These are phyloP conservation scores for Adansonia madagascariensis DNA, from an alignment of 441 rosid species.

Conservation along the genomic window DNA sequence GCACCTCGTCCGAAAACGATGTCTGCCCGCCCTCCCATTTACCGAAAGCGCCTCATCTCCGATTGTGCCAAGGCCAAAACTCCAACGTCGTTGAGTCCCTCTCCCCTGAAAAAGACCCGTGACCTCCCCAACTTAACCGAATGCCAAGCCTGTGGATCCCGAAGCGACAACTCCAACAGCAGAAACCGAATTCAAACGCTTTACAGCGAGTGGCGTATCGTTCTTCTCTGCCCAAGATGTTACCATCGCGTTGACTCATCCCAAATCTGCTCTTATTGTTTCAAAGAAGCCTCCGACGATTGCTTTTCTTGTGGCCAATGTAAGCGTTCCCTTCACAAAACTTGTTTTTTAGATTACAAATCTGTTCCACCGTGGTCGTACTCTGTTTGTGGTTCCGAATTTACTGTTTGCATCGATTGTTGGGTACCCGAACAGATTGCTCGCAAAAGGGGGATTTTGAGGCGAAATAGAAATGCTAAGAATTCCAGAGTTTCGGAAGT, in stretches of 20 bases:
- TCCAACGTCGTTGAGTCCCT: neutral
- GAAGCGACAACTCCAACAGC: constrained; percentile 44
- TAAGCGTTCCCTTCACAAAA: constrained; percentile 45
- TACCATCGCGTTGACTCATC: constrained; percentile 44
- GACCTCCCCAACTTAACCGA: constrained; percentile 57
- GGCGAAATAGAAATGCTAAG: constrained; percentile 29
- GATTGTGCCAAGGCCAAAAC: neutral
- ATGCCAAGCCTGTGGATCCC: constrained; percentile 61
- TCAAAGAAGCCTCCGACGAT: constrained; percentile 34
- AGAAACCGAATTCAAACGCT: constrained; percentile 45
- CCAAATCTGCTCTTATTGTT: constrained; percentile 63
- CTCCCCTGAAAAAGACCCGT: constrained; percentile 46
- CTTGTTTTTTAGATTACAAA: constrained; percentile 42
- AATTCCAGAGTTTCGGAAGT: constrained; percentile 18
- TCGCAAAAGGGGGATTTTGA: constrained; percentile 21
- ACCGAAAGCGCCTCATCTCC: constrained; percentile 26
- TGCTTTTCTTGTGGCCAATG: constrained; percentile 48
- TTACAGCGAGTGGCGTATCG: constrained; percentile 68
- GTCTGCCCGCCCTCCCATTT: neutral
- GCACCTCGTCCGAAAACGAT: neutral
- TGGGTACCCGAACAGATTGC: constrained; percentile 58
- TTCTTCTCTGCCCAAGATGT: constrained; percentile 60
- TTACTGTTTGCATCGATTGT: constrained; percentile 59
- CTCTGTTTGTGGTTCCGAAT: constrained; percentile 39
- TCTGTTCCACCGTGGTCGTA: constrained; percentile 50